Evolutionary conservation across 2,329 filamentous ascomycete genomes (phyloP), one percentile per base, ranked within the genome.

Genomic region (Geoglossum cookeanum): DNA sequence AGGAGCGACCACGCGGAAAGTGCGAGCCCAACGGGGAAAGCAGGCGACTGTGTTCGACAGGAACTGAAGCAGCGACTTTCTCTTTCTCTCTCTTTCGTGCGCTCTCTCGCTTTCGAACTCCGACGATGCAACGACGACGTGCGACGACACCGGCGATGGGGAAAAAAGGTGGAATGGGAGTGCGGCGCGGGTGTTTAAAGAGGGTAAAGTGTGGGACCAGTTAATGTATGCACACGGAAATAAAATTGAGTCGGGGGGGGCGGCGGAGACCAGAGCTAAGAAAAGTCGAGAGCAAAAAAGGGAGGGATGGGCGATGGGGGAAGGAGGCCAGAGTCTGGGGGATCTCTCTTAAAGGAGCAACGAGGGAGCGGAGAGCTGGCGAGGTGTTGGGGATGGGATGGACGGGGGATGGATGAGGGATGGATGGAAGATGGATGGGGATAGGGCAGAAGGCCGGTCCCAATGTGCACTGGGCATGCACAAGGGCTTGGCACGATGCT

Each of bases 1-100:
- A 51, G 27, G 48, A 51, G 48, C 48, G 48, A 51, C 48, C 48
- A 51, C 48, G 32, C 22, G 27, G 48, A 51, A 51, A 51, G 48
- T 51, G 32, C 27, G 32, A 32, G 48, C 48, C 48, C 48, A 51
- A 5, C 27, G 48, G 45, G 48, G 15, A 51, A 33, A 51, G 48
- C 48, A 51, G 32, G 48, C 48, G 27, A 51, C 11, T 42, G 4
- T 42, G 3, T 11, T 32, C 15, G 15, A 17, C 4, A 27, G 17
- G 45, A 27, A 27, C 17, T 15, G 17, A 29, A 32, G 29, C n/a
- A 8, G 45, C 45, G 29, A 49, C 42, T 45, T 4, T 17, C 42
- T 45, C 9, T 45, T n/a, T 45, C 42, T 45, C 42, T 8, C n/a
- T 22, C n/a, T 45, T n/a, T 7, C 27, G 27, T 29, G 27, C n/a